These are phyloP conservation scores for Colletotrichum scovillei DNA, from an alignment of 2,329 filamentous ascomycete species.

Conservation along the genomic window DNA sequence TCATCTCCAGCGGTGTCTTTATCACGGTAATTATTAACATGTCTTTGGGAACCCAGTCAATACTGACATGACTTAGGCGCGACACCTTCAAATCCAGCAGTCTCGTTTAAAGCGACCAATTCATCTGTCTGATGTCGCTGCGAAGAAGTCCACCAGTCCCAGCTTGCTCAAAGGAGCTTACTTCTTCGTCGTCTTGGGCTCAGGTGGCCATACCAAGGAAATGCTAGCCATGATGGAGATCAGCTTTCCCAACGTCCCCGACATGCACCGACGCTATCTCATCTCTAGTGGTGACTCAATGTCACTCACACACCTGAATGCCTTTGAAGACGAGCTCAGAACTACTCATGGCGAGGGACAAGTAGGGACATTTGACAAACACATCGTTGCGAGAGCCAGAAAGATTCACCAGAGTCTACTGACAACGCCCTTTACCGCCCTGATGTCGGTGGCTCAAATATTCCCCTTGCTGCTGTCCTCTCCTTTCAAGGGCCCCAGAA, in stretches of 20 bases:
- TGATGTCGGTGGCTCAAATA: constrained; percentile 74
- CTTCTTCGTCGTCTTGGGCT: constrained; percentile 86
- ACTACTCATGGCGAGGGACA: constrained; percentile 36
- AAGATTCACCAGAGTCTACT: constrained; percentile 83
- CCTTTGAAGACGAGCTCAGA: constrained; percentile 50
- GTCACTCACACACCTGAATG: constrained; percentile 76
- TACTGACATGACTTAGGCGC: background rate
- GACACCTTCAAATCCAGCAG: constrained; percentile 26
- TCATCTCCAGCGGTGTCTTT: constrained; percentile 40
- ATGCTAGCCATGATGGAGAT: constrained; percentile 86
- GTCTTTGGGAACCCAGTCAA: no score
- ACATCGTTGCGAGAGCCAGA: constrained; percentile 79
- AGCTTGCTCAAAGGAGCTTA: constrained; percentile 53
- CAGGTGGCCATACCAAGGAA: constrained; percentile 93
- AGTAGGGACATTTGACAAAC: constrained; percentile 69
- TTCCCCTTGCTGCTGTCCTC: constrained; percentile 63
- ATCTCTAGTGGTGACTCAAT: constrained; percentile 82
- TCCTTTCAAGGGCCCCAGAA: constrained; percentile 39
- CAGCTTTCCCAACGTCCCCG: constrained; percentile 61
- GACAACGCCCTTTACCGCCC: constrained; percentile 76
- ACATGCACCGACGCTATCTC: constrained; percentile 82
- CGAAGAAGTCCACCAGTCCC: constrained; percentile 33
- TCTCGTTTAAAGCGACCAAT: constrained; percentile 17
- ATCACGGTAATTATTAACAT: constrained; percentile 41
- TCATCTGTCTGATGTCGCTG: constrained; percentile 3